Base-by-base conservation (phyloP, 2,329 filamentous ascomycete species). In the Tolypocladium album region DNA sequence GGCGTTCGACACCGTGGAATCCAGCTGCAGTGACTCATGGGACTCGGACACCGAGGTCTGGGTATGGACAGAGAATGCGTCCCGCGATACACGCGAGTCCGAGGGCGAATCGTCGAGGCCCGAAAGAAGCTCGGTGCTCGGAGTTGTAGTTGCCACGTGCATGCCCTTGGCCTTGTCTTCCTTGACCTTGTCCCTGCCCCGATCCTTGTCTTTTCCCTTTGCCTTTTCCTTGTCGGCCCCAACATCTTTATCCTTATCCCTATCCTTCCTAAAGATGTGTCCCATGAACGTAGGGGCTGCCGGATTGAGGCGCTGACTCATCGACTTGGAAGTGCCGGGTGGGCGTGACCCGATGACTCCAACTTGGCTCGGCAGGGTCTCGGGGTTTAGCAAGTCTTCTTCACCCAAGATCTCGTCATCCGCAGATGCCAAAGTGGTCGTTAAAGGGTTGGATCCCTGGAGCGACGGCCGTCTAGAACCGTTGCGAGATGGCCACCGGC, bases 221-320 rank as follows among this genome's bases (percentile, higher is more conserved):
- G 56, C 69, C 64, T 75, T 78, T 27, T 68, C 64, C 62, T 70
- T 73, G 24, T 70, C 68, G 3, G 20, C 50, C 2, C 50, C 31
- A 15, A 11, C 31, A 50, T 56, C 59, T 39, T 59, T 62, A 27
- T 68, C 72, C 47, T 67, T 72, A 39, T 76, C 72, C 66, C 75
- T 72, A 71, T 63, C 74, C 62, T 66, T 74, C 20, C 80, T 78
- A 66, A 86, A 83, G 61, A 94, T 84, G 43, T 86, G 82, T 12
- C 82, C 87, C 74, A 88, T 93, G 71, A 97, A 97, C 0, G 88
- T 90, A 11, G 92, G 92, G 0, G 93, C 94, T 8, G 90, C 84
- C 9, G 94, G 94, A 67, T 99, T 97, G 36, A 97, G 80, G 67
- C 74, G 86, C 75, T 72, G 86, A 72, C 69, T 87, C 77, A 67